Base-by-base conservation (phyloP, 345 rosid species). In the Hibiscus trionum region DNA sequence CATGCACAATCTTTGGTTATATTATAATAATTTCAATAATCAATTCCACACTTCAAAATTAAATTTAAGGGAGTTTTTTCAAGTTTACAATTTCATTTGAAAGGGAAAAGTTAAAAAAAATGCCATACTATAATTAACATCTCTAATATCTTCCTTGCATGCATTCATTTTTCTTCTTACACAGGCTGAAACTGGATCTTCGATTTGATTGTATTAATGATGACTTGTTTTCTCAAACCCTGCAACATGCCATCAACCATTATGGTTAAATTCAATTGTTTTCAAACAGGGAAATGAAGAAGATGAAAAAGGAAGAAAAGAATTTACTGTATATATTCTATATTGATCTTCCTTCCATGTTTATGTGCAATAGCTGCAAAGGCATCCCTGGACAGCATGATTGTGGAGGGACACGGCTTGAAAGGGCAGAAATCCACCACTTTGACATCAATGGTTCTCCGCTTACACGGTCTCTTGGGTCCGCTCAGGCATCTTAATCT, bases 381-480 rank as follows among this genome's bases (percentile, higher is more conserved):
- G 24, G 81, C 80, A 50, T 83, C 74, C 10, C 50, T 66, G 27
- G 84, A 72, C 70, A 83, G 19, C 53, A 65, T 59, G 4, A 77
- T 60, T 1, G 81, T 81, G 4, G 82, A 73, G 3, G 81, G 81
- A 58, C 82, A 78, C 37, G 86, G 84, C 9, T 55, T 65, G 31
- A 62, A 9, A 11, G 72, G 29, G 70, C 86, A 81, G 66, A 72
- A 70, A 77, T 81, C 86, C 53, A 83, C 82, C 21, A 81, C 82
- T 70, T 72, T 75, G 5, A 81, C 86, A 11, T 79, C 84, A 17
- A 72, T 73, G 21, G 72, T 60, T 11, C 61, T 77, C 0, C 11
- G 53, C 58, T 81, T 81, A 71, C 78, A 79, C 0, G 78, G 78
- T 55, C 69, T 7, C 4, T 71, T 61, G 14, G 75, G 61, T 11